Evolutionary conservation across 208 protist species (phyloP), one percentile per base, ranked within the genome.

Genomic region (Acanthamoeba lenticulata): DNA sequence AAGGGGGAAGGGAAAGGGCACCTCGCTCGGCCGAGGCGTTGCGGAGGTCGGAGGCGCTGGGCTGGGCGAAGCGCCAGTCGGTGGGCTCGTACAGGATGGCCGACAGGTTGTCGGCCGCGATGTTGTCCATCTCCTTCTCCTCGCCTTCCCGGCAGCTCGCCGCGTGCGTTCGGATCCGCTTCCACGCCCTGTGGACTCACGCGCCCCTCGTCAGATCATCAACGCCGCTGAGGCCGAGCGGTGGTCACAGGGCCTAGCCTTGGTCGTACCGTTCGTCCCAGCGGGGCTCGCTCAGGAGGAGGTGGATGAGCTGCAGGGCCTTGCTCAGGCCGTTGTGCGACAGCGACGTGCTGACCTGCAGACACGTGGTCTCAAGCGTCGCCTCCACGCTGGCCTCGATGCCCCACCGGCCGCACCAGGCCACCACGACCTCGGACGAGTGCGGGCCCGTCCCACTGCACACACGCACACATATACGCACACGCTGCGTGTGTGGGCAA

Each of bases 71-170:
- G 24, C 69, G 69, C 69, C 69, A 81, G 69, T 81, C 69, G 40
- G 69, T 81, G 34, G 69, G 69, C 40, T 81, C n/a, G 27, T 81
- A 81, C 34, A 81, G 69, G 40, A 47, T 81, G 27, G 38, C 13
- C 36, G 69, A 81, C 17, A 81, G 69, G 38, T 81, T 81, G 40
- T 81, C 69, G 24, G 69, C 69, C 9, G 69, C 69, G 69, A 81
- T 81, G 40, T 81, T 81, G 69, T 81, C 69, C 6, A 81, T 81
- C 40, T 81, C 69, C 69, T 81, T 81, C 69, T 81, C 69, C 34
- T 81, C 69, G 6, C 69, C 69, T 38, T 81, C 69, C 9, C 69
- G 69, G 21, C 69, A 81, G 40, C 40, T 81, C 24, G 69, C 69
- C 13, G 69, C 69, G 1, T 81, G 69, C 38, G 69, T 81, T 21